Evolutionary conservation across 2,329 filamentous ascomycete genomes (phyloP), one percentile per base, ranked within the genome.

Genomic region (Fusarium humuli): DNA sequence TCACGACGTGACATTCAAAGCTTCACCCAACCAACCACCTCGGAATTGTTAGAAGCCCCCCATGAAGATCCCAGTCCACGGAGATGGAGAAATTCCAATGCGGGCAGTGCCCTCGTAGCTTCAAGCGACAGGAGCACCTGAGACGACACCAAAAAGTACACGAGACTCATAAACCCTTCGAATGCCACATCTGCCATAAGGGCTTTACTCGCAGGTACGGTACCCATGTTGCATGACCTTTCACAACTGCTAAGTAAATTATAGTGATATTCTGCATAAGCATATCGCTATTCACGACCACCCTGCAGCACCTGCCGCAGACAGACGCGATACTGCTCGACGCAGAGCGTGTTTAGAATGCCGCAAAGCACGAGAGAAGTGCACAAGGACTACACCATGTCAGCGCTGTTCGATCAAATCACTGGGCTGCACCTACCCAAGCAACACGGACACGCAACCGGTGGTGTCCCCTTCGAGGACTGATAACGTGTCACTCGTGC

Each of bases 111-210:
- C 9, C 57, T 0, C 41, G 63, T 23, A 73, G 47, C 30, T 74
- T 74, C 42, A 74, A 69, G 57, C 50, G 72, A 20, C 27, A 56
- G 1, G 72, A 74, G 49, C 72, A 74, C 23, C 58, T 74, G 1
- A 72, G 60, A 10, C 52, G 72, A 9, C 72, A 74, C 23, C 50
- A 74, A 12, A 60, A 55, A n/a, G 47, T 61, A 0, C 71, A 74
- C 29, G 61, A 66, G 4, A 61, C 41, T 6, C 23, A 47, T 7
- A 48, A 56, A 25, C 49, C 57, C 3, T 74, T 74, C 7, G 25
- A 53, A 8, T 74, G 72, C 11, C 40, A 57, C 9, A 52, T 60
- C 1, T 74, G 72, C 8, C 56, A 54, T 3, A 74, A 73, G 25
- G 41, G 57, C 4, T 74, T 74, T 4, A 60, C 65, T 12, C 55